phyloP scores from a whole-genome alignment of 108 stramenopile species.

The Nitzschia palea region DNA sequence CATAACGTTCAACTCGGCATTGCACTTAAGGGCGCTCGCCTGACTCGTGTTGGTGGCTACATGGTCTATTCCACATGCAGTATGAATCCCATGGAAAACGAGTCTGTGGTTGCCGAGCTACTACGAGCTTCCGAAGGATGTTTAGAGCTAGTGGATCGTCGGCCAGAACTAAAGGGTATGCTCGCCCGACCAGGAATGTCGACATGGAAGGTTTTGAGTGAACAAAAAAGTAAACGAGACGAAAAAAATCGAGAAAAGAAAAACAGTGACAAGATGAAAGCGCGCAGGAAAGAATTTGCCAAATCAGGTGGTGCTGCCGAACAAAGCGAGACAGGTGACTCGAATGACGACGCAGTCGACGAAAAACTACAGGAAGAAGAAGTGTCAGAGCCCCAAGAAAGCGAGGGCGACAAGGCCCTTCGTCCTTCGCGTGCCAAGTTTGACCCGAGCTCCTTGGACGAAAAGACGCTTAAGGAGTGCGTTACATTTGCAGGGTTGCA shows the following conservation, averaged over 20 bases:
- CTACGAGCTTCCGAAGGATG: slow-evolving; percentile 71
- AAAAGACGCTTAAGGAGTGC: slow-evolving; percentile 49
- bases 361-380: not conserved
- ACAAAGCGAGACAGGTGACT: slow-evolving; percentile 23
- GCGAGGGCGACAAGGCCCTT: not conserved
- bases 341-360: not conserved
- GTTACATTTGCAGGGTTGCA: slow-evolving; percentile 56
- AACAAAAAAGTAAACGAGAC: slow-evolving; percentile 48
- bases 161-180: slow-evolving; percentile 61
- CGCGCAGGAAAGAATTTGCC: slow-evolving; percentile 46
- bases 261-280: slow-evolving; percentile 76
- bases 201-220: slow-evolving; percentile 87
- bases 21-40: slow-evolving; percentile 84
- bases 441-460: slow-evolving; percentile 63
- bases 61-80: slow-evolving; percentile 97
- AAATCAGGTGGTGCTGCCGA: slow-evolving; percentile 14
- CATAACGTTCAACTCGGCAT: slow-evolving; percentile 85
- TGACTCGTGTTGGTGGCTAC: slow-evolving; percentile 85
- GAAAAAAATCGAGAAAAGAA: slow-evolving; percentile 67
- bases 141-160: slow-evolving; percentile 87
- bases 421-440: slow-evolving; percentile 8
- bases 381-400: not conserved
- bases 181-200: slow-evolving; percentile 84
- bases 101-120: slow-evolving; percentile 93
- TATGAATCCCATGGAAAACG: slow-evolving; percentile 98